Base-by-base conservation (phyloP, 176 grass and related monocot species). In the Olyra latifolia region DNA sequence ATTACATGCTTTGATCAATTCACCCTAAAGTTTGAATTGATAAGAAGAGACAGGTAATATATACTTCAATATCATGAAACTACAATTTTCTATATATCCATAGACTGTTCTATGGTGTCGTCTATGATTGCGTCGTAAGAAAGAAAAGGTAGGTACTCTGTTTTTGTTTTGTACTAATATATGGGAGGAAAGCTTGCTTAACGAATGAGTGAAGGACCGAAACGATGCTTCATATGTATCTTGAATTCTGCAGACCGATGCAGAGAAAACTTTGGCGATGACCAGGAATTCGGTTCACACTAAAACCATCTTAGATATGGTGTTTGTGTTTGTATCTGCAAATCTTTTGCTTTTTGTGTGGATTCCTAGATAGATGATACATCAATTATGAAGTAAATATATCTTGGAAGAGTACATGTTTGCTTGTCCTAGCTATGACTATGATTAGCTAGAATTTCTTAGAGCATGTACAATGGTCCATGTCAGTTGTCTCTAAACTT, bases 261-360 rank as follows among this genome's bases (percentile, higher is more conserved):
- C 48, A 57, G 25, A 76, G 72, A 76, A 76, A 76, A 39, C 38
- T 23, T 16, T 17, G 32, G 27, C 27, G 7, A 44, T 17, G 62
- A 68, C 72, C 62, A 76, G 25, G 30, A 69, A 23, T 69, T 20
- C 23, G 24, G 45, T 71, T 71, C 68, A 30, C 68, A 71, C 68
- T 46, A 19, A 17, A 12, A 46, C 27, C 38, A 48, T 5, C 42
- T 70, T 70, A 47, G 13, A 45, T 44, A 44, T 68, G 65, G n/a
- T 39, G 13, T 68, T 44, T 68, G 6, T 45, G 66, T 45, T 25
- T 45, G 10, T 45, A 56, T 29, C 46, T 35, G 15, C 55, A 19
- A 59, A 59, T 28, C 24, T 46, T 46, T 35, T 35, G 32, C 32
- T 20, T 38, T 80, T 15, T 32, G 24, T 44, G n/a, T 28, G 15